Conservation (phyloP, 2,329 filamentous ascomycete genomes). For the Aspergillus glaucus region DNA sequence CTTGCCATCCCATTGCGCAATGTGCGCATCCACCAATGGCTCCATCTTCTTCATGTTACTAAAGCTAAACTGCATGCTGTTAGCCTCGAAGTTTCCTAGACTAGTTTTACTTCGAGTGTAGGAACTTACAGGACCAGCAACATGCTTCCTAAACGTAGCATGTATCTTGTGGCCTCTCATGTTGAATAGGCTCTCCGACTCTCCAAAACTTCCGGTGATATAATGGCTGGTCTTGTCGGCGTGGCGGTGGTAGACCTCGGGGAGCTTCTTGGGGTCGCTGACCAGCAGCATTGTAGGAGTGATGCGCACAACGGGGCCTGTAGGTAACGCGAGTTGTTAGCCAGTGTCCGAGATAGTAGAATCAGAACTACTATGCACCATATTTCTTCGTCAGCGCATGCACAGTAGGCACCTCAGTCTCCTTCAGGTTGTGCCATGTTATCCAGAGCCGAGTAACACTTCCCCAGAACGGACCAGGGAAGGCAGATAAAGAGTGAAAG, state of each 20-base stretch:
- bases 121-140: conserved; percentile 41
- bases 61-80: conserved; percentile 43
- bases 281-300: conserved; percentile 50
- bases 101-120: background rate
- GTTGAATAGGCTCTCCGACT: conserved; percentile 52
- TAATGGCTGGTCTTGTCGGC: conserved; percentile 55
- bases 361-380: conserved; percentile 28
- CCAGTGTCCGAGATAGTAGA: background rate
- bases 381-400: conserved; percentile 43
- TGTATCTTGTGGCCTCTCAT: conserved; percentile 50
- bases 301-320: conserved; percentile 49
- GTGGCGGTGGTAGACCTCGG: conserved; percentile 50
- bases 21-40: conserved; percentile 47
- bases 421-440: conserved; percentile 46
- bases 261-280: conserved; percentile 49
- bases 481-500: conserved; percentile 48
- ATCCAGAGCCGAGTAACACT: conserved; percentile 51
- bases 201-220: conserved; percentile 53
- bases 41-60: conserved; percentile 55
- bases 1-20: conserved; percentile 46
- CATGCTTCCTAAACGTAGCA: conserved; percentile 48
- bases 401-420: conserved; percentile 40
- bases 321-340: no score
- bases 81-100: background rate
- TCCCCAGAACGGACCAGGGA: conserved; percentile 52